Base-by-base conservation (phyloP, 805 yeast species). In the Kregervanrija fluxuum region DNA sequence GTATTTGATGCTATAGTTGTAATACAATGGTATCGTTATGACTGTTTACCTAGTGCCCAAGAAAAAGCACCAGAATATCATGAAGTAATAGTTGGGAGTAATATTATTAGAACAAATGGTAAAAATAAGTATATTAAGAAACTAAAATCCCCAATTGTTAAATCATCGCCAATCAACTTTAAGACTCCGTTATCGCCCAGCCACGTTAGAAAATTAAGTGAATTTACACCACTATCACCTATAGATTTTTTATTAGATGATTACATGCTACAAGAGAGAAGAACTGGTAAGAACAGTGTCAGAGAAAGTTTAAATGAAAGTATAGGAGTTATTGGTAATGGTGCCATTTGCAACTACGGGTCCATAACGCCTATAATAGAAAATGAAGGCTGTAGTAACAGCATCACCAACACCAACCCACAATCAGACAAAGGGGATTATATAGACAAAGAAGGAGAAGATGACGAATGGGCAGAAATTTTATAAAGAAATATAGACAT, bases 1-100 rank as follows among this genome's bases (percentile, higher is more conserved):
- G 48, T 67, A 3, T 73, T 76, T 50, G 82, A 77, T 52, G 46
- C 61, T 10, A 56, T 64, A 1, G 68, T 73, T 42, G 60, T 77
- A 22, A 57, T 67, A 38, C 82, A 77, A 53, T 65, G 74, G 62
- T 62, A 53, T 41, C 15, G 30, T 12, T 65, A 60, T 57, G 68
- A 64, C 47, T 47, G 45, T 42, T 22, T 8, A 4, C 28, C 28
- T 4, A 6, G 8, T 22, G 6, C 28, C 4, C 28, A 22, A 45
- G 12, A 17, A 32, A n/a, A 41, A n/a, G 22, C 16, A 28, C 33
- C n/a, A 31, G 14, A 28, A 37, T 35, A n/a, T 30, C 44, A 2
- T 41, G 39, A 32, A 32, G 41, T 28, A 40, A 42, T 14, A 41
- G 38, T 32, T 31, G 43, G 32, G 15, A 17, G n/a, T 34, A 16